These are phyloP conservation scores for Chrysophaeum taylorii DNA, from an alignment of 352 stramenopile genomes.

Conservation along the genomic window DNA sequence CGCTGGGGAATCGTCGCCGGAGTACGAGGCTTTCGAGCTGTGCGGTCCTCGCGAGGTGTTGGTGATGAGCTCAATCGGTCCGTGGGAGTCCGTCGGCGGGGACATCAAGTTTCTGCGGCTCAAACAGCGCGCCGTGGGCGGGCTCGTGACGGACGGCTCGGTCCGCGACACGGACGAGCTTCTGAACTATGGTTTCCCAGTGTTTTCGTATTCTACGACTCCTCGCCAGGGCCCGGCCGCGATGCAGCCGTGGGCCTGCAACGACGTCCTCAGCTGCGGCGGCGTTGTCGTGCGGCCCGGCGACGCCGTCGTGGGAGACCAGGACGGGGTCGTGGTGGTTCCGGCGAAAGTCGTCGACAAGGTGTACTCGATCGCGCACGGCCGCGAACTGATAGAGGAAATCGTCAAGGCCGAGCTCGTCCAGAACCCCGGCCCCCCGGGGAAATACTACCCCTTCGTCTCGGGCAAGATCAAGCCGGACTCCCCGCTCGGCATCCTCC, in stretches of 20 bases:
- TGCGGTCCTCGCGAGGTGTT: constrained; percentile 55
- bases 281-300: constrained; percentile 46
- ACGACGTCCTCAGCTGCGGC: constrained; percentile 45
- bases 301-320: constrained; percentile 55
- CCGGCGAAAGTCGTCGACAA: constrained; percentile 49
- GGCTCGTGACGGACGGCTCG: constrained; percentile 52
- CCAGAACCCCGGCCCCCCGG: constrained; percentile 53
- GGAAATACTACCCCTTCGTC: constrained; percentile 61
- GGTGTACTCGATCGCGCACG: constrained; percentile 55
- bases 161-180: constrained; percentile 59
- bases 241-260: constrained; percentile 60
- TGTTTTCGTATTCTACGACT: constrained; percentile 51
- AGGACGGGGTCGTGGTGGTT: constrained; percentile 56
- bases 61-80: constrained; percentile 47
- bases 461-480: constrained; percentile 57
- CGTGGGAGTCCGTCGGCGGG: constrained; percentile 46
- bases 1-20: constrained; percentile 41
- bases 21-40: constrained; percentile 59
- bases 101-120: constrained; percentile 60
- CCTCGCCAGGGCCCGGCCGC: constrained; percentile 48
- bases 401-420: constrained; percentile 60
- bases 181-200: constrained; percentile 57
- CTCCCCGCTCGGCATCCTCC: constrained; percentile 48
- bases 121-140: constrained; percentile 46
- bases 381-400: constrained; percentile 52